Base-by-base conservation (phyloP, 2,329 filamentous ascomycete genomes). In the Colletotrichum melonis region DNA sequence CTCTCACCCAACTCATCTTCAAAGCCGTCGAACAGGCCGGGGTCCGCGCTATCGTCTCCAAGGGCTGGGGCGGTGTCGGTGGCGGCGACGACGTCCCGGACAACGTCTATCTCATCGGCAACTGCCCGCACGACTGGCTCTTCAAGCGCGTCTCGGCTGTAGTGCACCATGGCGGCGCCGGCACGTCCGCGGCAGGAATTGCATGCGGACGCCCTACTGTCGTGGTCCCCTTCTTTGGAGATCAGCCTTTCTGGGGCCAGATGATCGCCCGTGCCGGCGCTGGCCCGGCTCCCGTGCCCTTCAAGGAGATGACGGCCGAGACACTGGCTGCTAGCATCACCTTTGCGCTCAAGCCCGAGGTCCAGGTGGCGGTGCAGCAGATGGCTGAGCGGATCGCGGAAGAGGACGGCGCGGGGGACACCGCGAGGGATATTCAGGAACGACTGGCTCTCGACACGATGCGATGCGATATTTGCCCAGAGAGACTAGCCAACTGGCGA, bases 211-310 rank as follows among this genome's bases (percentile, higher is more conserved):
- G 86, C 56, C 91, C 91, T 0, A 92, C 91, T 1, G 89, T 92
- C 79, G 88, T 93, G 26, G 89, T 92, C 0, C 91, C 91, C 0
- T 93, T 92, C 81, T 93, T 92, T 74, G 91, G 91, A 9, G 91
- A 91, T 75, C 91, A 92, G 77, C 88, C 90, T 2, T 92, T 92
- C 76, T 92, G 91, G 91, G 91, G 91, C 2, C 85, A 88, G 9
- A 92, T 92, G 84, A 86, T 92, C 24, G 86, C 88, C 0, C 83
- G 84, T 49, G 90, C 91, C 7, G 90, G 90, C 7, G 91, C 91
- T 2, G 91, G 91, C 0, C 90, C 91, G 1, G 76, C 78, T 0
- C 89, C 90, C 0, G 86, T 92, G 28, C 88, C 89, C 0, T 87
- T 88, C 77, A 92, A 90, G 73, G 80, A 88, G 57, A 78, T 92